A percentile compares a stretch with the other conserved stretches of the same genome.
phyloP scores from a whole-genome alignment of 768 basidiomycete genomes.

The Tricholoma flavovirens region DNA sequence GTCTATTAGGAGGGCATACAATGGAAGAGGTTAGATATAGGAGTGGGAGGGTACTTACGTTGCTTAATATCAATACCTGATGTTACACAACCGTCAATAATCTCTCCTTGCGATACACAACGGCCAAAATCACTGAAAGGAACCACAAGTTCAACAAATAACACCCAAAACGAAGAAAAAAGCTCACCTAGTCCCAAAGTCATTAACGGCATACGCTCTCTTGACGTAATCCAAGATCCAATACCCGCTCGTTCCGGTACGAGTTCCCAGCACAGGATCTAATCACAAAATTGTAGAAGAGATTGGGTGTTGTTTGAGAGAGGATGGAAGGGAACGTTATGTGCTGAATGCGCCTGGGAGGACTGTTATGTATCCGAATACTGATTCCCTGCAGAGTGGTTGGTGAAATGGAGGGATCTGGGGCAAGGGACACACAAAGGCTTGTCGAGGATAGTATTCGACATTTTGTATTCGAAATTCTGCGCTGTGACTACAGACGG shows the following conservation, averaged over 20 bases:
- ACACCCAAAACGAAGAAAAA: no score
- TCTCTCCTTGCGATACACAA: no score
- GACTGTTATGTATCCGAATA: conserved; percentile 94
- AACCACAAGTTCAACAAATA: no score
- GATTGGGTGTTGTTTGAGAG: no score
- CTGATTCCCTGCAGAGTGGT: conserved; percentile 46
- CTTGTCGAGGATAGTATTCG: conserved; percentile 89
- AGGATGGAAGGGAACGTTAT: no score
- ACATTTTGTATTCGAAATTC: conserved; percentile 95
- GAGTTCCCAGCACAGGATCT: conserved; percentile 96
- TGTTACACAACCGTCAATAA: no score
- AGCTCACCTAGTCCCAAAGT: conserved; percentile 87
- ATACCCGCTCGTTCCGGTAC: conserved; percentile 85
- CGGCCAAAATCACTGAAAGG: not conserved
- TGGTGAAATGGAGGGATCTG: not conserved
- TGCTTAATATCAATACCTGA: conserved; percentile 80
- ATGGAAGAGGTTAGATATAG: conserved; percentile 5
- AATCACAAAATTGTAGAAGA: no score
- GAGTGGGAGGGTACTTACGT: conserved; percentile 38
- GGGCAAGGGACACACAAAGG: conserved; percentile 47
- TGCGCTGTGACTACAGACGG: conserved; percentile 84
- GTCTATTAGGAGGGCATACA: conserved; percentile 58
- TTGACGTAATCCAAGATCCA: conserved; percentile 98
- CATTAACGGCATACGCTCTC: conserved; percentile 86
- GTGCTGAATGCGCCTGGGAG: conserved; percentile 91